Evolutionary conservation across 257 asterid genomes (phyloP).

Genomic region (Schizonepeta tenuifolia): DNA sequence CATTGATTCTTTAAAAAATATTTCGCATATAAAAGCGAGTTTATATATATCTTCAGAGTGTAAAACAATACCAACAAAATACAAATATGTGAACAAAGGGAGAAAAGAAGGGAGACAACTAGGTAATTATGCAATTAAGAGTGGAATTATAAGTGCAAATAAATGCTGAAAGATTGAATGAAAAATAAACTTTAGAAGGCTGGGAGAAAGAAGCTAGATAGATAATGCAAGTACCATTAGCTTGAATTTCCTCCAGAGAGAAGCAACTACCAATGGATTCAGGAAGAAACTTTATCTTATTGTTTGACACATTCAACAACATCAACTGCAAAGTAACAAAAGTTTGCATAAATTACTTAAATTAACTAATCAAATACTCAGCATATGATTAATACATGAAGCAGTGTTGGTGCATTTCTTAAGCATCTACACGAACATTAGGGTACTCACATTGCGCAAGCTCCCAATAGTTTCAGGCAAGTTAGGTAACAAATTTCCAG

Average conservation of each 20-base stretch:
- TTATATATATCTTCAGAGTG: not conserved
- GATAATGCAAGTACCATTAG: conserved; percentile 68
- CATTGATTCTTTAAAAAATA: not conserved
- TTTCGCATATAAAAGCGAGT: not conserved
- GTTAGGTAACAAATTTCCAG: conserved; percentile 59
- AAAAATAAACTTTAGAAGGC: not conserved
- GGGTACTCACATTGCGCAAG: conserved; percentile 88
- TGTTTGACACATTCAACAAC: conserved; percentile 83
- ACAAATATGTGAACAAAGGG: conserved; percentile 2
- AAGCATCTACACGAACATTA: conserved; percentile 13
- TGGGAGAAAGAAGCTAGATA: not conserved
- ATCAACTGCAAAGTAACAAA: conserved; percentile 69
- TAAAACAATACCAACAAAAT: not conserved
- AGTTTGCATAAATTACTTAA: conserved; percentile 19
- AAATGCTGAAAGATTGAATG: not conserved
- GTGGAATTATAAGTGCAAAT: not conserved
- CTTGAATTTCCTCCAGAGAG: conserved; percentile 95
- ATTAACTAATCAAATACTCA: conserved; percentile 3
- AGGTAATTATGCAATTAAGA: not conserved
- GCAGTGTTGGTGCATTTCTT: conserved; percentile 14
- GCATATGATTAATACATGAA: not conserved
- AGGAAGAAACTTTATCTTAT: conserved; percentile 79
- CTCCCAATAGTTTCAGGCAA: conserved; percentile 98
- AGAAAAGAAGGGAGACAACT: not conserved
- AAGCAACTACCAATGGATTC: conserved; percentile 97